phyloP scores from a whole-genome alignment of 2,329 filamentous ascomycete species.

The Magnaporthiopsis incrustans region DNA sequence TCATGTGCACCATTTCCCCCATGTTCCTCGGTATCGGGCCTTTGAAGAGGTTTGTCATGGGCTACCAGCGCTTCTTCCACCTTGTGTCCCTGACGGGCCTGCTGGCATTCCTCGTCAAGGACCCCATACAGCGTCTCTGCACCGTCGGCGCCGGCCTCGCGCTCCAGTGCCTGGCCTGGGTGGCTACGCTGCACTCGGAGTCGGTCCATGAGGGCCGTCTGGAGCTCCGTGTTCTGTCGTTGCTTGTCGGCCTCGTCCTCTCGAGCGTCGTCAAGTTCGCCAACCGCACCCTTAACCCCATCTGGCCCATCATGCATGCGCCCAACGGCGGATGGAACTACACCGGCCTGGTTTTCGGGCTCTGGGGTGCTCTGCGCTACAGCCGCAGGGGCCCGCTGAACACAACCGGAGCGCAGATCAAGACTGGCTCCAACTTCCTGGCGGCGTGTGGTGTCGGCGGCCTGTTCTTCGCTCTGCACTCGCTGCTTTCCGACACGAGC shows the following conservation, averaged over 20 bases:
- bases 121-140: slow-evolving; percentile 70
- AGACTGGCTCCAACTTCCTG: slow-evolving; percentile 60
- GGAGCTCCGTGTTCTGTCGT: slow-evolving; percentile 74
- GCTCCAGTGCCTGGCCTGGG: slow-evolving; percentile 77
- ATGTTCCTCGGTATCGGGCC: slow-evolving; percentile 65
- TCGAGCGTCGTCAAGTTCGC: slow-evolving; percentile 90
- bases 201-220: slow-evolving; percentile 65
- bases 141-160: slow-evolving; percentile 72
- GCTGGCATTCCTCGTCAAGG: slow-evolving; percentile 66
- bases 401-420: slow-evolving; percentile 16
- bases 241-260: slow-evolving; percentile 71
- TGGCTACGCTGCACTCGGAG: slow-evolving; percentile 72
- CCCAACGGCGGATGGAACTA: slow-evolving; percentile 91
- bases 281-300: slow-evolving; percentile 88
- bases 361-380: slow-evolving; percentile 68
- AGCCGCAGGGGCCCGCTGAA: slow-evolving; percentile 53
- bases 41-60: slow-evolving; percentile 59
- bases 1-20: slow-evolving; percentile 79
- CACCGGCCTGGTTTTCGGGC: slow-evolving; percentile 65
- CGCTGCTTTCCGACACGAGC: slow-evolving; percentile 89
- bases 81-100: slow-evolving; percentile 68
- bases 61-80: slow-evolving; percentile 64
- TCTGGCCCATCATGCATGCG: slow-evolving; percentile 91
- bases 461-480: slow-evolving; percentile 83
- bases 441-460: slow-evolving; percentile 74